These are phyloP conservation scores for Penicillium manginii DNA, from an alignment of 495 filamentous ascomycete genomes.

Conservation along the genomic window DNA sequence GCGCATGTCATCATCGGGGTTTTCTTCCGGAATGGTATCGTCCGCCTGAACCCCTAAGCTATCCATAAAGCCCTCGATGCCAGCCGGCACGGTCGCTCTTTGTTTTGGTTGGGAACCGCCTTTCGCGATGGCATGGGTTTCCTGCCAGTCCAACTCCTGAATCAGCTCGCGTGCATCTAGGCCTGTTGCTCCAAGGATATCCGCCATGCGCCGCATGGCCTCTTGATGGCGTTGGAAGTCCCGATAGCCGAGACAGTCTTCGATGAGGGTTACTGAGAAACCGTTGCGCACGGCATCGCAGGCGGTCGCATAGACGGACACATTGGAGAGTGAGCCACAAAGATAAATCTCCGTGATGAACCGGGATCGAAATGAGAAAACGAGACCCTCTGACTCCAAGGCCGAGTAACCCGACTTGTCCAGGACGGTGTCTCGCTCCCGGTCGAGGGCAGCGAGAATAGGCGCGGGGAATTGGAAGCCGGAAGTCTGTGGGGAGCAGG, in stretches of 20 bases:
- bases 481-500: conserved; percentile 60
- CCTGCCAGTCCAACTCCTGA: conserved; percentile 53
- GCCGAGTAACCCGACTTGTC: conserved; percentile 90
- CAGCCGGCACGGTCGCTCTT: conserved; percentile 26
- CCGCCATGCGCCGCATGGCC: conserved; percentile 74
- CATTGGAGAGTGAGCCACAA: conserved; percentile 86
- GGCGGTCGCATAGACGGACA: conserved; percentile 90
- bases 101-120: conserved; percentile 22
- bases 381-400: conserved; percentile 71
- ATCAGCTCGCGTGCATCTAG: conserved; percentile 62
- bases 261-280: conserved; percentile 79
- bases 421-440: conserved; percentile 65
- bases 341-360: conserved; percentile 92
- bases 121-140: conserved; percentile 46
- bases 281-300: conserved; percentile 88
- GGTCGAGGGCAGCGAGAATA: conserved; percentile 58
- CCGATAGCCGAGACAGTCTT: conserved; percentile 89
- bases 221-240: conserved; percentile 70
- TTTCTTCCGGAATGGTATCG: conserved; percentile 18
- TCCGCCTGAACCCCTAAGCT: conserved; percentile 35
- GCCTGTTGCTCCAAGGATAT: conserved; percentile 73
- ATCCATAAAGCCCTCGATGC: conserved; percentile 45
- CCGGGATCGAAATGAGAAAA: conserved; percentile 70
- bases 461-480: conserved; percentile 70
- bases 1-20: conserved; percentile 23